These are phyloP conservation scores for Microthlaspi erraticum DNA, from an alignment of 345 rosid species.

Conservation along the genomic window DNA sequence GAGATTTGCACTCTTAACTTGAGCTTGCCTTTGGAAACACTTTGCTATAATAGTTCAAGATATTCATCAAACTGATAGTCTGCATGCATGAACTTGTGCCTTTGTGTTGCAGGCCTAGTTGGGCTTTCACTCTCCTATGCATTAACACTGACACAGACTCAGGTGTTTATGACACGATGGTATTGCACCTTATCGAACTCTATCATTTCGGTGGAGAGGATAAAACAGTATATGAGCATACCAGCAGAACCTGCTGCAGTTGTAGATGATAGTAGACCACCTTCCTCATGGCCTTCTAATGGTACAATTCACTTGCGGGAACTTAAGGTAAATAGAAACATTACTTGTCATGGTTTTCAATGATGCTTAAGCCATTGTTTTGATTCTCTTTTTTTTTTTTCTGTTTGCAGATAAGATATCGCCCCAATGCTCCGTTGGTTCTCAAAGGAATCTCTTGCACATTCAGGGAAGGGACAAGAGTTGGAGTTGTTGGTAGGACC, in stretches of 20 bases:
- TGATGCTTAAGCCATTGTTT: background rate
- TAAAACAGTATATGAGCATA: constrained; percentile 73
- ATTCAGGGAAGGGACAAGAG: constrained; percentile 72
- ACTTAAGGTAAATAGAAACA: constrained; percentile 55
- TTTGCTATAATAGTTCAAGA: no score
- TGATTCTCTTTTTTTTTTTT: no score
- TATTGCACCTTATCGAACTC: constrained; percentile 68
- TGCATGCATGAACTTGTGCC: constrained; percentile 17
- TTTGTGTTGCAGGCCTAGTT: constrained; percentile 56
- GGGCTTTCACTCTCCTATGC: constrained; percentile 86
- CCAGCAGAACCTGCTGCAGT: constrained; percentile 66
- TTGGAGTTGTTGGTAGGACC: constrained; percentile 90
- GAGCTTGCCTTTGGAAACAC: background rate
- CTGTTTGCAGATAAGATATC: constrained; percentile 61
- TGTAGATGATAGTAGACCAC: constrained; percentile 64
- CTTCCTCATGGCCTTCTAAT: constrained; percentile 66
- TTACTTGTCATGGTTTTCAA: background rate
- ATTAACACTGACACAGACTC: constrained; percentile 58
- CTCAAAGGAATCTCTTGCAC: constrained; percentile 81
- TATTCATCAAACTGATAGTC: constrained; percentile 1
- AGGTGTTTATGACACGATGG: constrained; percentile 63
- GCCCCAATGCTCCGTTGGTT: constrained; percentile 69
- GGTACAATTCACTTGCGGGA: constrained; percentile 74
- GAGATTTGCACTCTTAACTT: background rate
- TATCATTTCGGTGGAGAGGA: constrained; percentile 71